Evolutionary conservation across 495 filamentous ascomycete genomes (phyloP), one percentile per base, ranked within the genome.

Genomic region (Neohortaea acidophila): DNA sequence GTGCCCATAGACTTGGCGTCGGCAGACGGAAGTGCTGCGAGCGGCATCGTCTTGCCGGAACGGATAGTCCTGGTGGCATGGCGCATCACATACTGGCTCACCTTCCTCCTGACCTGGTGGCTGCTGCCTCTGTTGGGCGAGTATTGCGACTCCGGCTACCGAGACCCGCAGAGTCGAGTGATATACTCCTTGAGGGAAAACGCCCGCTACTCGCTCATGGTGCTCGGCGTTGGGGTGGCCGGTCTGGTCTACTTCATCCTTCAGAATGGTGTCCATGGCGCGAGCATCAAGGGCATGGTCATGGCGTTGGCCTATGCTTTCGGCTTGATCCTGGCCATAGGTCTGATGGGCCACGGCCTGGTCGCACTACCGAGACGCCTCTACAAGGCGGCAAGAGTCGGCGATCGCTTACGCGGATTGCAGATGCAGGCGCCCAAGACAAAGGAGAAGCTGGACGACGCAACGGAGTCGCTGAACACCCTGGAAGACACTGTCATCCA

Each of bases 1-100:
- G 85, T 97, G 0, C 89, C 89, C 3, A 94, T 97, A 49, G 89
- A 97, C 61, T 72, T 97, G 44, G 84, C 89, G 2, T 93, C 85
- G 2, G 86, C 71, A 52, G 74, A 84, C 45, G 76, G 79, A 42
- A 71, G 67, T 3, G 69, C 73, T 17, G 19, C 36, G 1, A 73
- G 73, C 45, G 75, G 75, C 19, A 74, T 78, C 35, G 75, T 72
- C 71, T 55, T 76, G 13, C 76, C 82, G 6, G 66, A 77, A 40
- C 62, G 70, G 21, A 65, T 81, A 23, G 61, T 93, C 29, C 65
- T 84, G 45, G 79, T 94, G 4, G 75, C 73, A 46, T 97, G 89
- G 89, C 69, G 87, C 39, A 81, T 96, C 35, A 75, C 79, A 22
- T 97, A 97, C 61, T 97, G 89, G 89, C 64, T 97, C 30, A 94